Base-by-base conservation (phyloP, 192 early-diverging fungal species). In the Backusella psychrophila region DNA sequence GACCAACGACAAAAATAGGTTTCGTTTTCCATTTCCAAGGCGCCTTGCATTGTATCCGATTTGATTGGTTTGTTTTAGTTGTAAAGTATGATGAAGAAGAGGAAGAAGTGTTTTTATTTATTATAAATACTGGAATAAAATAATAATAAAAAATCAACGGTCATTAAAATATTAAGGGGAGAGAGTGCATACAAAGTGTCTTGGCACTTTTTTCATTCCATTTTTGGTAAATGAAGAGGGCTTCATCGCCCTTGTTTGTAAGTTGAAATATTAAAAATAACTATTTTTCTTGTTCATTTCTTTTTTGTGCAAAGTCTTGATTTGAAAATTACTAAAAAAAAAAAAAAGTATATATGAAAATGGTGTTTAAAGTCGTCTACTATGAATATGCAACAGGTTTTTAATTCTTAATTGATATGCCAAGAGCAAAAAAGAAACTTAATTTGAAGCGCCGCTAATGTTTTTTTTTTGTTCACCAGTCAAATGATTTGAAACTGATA, bases 1-100 rank as follows among this genome's bases (percentile, higher is more conserved):
- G 80, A 69, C 89, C 89, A 90, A 6, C 75, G 85, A 56, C 89
- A 90, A 39, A 70, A 42, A 9, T 46, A 49, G 4, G 35, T 63
- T 63, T 81, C 80, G 17, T 65, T 26, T 21, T 65, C 56, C 35
- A 56, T 59, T 39, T 74, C 72, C 23, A 74, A 36, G 36, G 53
- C n/a, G 14, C n/a, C 59, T 34, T 74, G 35, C 72, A 74, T 74
- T 46, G 42, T 21, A 26, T 42, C 41, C 8, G 31, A 34, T 68
- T 63, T 63, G 56, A 23, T 69, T 69, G 21, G 21, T 41, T 69
- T 38, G 23, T 12, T 68, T 17, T 68, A 34, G 38, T 21, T 36
- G 34, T 15, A 66, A 15, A 39, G 19, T 36, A 69, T 0, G 21
- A 59, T 26, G 21, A 59, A 29, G 56, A 12, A 59, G 23, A 26